Base-by-base conservation (phyloP, 2,329 filamentous ascomycete species). In the Cryoendolithus antarcticus region DNA sequence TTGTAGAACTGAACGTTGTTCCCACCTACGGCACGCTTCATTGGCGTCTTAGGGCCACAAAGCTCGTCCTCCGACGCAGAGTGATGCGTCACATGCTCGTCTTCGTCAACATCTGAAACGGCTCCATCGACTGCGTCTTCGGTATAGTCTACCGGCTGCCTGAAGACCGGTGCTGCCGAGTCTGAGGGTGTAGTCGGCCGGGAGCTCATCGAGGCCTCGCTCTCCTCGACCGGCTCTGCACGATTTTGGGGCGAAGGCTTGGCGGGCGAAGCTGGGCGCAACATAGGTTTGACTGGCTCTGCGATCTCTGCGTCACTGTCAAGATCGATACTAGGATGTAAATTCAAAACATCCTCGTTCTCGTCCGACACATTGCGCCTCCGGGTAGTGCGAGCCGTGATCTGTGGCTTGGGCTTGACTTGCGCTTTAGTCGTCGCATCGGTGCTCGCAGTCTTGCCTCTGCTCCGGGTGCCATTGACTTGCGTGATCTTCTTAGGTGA, bases 401-500 rank as follows among this genome's bases (percentile, higher is more conserved):
- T 19, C 11, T n/a, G 32, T 7, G 13, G 35, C 5, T 36, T 37
- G 12, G 34, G 21, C 36, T 48, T 48, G 19, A 12, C 19, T n/a
- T 42, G 39, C 4, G 37, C 39, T 8, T 41, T 39, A 12, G 42
- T 46, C 6, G 37, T 7, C n/a, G 19, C 31, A 9, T 24, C 32
- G 27, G 40, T 44, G 21, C 32, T 44, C 24, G 43, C 45, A 7
- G 47, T 40, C 4, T 42, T 41, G 28, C 43, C 41, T 35, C 44
- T 52, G 6, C 51, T 46, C 4, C 42, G 42, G 28, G 44, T 41
- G 34, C 44, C 51, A 6, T 51, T 46, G 9, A 59, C 49, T 41
- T 60, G 57, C 5, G 56, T 57, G 44, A 56, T 53, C 49, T 60
- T 60, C 48, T 59, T 59, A 4, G 58, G 54, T 21, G 56, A 59